Evolutionary conservation across 495 filamentous ascomycete genomes (phyloP), one percentile per base, ranked within the genome.

Genomic region (Bathelium albidoporum): DNA sequence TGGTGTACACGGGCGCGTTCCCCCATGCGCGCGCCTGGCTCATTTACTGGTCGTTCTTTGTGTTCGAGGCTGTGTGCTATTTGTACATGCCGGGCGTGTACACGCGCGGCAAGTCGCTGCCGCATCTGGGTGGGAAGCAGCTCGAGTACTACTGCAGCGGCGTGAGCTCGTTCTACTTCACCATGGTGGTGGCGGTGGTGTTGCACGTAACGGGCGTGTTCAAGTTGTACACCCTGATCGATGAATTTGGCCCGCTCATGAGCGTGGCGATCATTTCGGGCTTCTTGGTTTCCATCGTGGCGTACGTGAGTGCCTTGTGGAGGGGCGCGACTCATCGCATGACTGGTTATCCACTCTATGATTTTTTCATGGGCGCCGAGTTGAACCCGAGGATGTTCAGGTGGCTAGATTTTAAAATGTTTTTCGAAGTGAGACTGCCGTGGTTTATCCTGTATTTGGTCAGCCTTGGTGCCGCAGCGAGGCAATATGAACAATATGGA

Each of bases 301-400:
- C 92, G 32, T 98, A 97, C 77, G 80, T 88, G 70, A 92, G 89
- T 24, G 89, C 92, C 26, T 70, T 95, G 63, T 78, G 75, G 61
- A 88, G 94, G 63, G 93, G 92, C 26, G 86, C 85, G 2, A 77
- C 90, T 70, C 90, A 96, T 74, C 85, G 91, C 65, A 96, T 98
- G 94, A 94, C 89, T 58, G 94, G 94, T 39, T 83, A 87, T 73
- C 88, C 83, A 45, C 80, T 98, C 70, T 97, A 97, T 75, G 94
- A 98, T 77, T 97, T 96, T 79, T 98, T 96, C 83, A 96, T 98
- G 91, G 94, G 94, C 62, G 91, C 94, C 14, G 94, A 98, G 79
- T 80, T 98, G 53, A 96, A 98, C 79, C 94, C 94, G 10, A 83
- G 94, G 59, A 87, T 97, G 84, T 95, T 97, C 73, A 89, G 87